Evolutionary conservation across 2,329 filamentous ascomycete genomes (phyloP), one percentile per base, ranked within the genome.

Genomic region (Mariannaea sp.): DNA sequence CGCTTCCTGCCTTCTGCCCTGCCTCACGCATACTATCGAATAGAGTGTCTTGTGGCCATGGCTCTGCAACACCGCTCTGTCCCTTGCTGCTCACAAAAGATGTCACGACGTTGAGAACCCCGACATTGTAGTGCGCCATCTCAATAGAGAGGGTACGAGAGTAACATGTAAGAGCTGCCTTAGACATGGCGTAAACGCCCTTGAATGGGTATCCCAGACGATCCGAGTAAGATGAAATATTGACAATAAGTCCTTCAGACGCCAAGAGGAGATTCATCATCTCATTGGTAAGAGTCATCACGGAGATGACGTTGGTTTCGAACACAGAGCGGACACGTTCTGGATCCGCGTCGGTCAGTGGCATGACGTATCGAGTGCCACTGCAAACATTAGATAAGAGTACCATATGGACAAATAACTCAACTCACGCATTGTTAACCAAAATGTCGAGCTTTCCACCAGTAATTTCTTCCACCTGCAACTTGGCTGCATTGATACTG

Each of bases 381-480:
- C n/a, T n/a, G n/a, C n/a, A n/a, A n/a, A n/a, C n/a, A n/a, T n/a
- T n/a, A n/a, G n/a, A n/a, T n/a, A n/a, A n/a, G n/a, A n/a, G n/a
- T n/a, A n/a, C n/a, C n/a, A 24, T 24, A 24, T 24, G 22, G 5
- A 24, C 8, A 1, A 4, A 24, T 16, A n/a, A 3, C 16, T 22
- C 7, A 24, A 27, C 56, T 55, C 55, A 61, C 60, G 60, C 60
- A 38, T 77, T 76, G 58, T 78, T 77, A 55, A 78, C 67, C 14
- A 79, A 67, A 33, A 78, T 70, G 55, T 79, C 73, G 7, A 79
- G 63, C 20, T 64, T 68, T 14, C 72, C 72, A 19, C 67, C 71
- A 0, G 74, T 74, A 6, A 70, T 60, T 12, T 61, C 51, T 1
- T 66, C 53, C 29, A 79, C 69, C 4, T 59, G 57, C 3, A 62